Evolutionary conservation across 2,329 filamentous ascomycete species (phyloP).

Genomic region (Hymenoscyphus occultus): DNA sequence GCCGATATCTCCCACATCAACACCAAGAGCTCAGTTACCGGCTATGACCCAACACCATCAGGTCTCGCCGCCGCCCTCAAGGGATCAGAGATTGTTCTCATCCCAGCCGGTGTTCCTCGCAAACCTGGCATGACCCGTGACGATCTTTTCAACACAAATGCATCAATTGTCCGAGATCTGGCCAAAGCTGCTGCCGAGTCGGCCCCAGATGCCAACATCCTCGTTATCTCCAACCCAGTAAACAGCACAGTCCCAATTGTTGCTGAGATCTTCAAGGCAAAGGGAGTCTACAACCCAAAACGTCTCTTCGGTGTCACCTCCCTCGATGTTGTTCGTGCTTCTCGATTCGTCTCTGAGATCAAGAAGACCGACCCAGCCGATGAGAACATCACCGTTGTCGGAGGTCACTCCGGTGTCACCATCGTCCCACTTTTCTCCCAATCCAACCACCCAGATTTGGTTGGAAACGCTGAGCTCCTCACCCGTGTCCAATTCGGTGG

Average conservation of each 20-base stretch:
- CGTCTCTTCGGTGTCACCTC: slow-evolving; percentile 99
- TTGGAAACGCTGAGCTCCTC: slow-evolving; percentile 75
- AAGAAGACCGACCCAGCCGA: slow-evolving; percentile 85
- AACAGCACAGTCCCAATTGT: slow-evolving; percentile 99
- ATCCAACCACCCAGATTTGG: slow-evolving; percentile 80
- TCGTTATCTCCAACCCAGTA: slow-evolving; percentile 98
- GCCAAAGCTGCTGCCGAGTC: slow-evolving; percentile 91
- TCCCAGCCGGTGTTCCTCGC: slow-evolving; percentile 96
- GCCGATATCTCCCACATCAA: slow-evolving; percentile 99
- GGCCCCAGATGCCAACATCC: slow-evolving; percentile 87
- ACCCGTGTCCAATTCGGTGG: slow-evolving; percentile 93
- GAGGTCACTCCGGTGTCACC: slow-evolving; percentile 96
- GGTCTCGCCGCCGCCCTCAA: slow-evolving; percentile 79
- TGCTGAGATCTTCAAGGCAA: slow-evolving; percentile 93
- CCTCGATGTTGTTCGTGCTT: slow-evolving; percentile 96
- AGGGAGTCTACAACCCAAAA: slow-evolving; percentile 98
- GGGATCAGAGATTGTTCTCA: slow-evolving; percentile 90
- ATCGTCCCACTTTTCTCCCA: slow-evolving; percentile 98
- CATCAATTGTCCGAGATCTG: slow-evolving; percentile 97
- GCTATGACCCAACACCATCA: slow-evolving; percentile 74
- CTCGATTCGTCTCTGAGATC: slow-evolving; percentile 94
- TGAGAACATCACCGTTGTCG: slow-evolving; percentile 94
- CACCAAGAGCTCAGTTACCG: slow-evolving; percentile 92
- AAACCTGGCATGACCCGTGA: slow-evolving; percentile 98
- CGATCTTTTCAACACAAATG: slow-evolving; percentile 99